A percentile compares a stretch with the other conserved stretches of the same genome.
Evolutionary conservation across 2,329 filamentous ascomycete genomes (phyloP).

Genomic region (Curvularia eragrostidis): DNA sequence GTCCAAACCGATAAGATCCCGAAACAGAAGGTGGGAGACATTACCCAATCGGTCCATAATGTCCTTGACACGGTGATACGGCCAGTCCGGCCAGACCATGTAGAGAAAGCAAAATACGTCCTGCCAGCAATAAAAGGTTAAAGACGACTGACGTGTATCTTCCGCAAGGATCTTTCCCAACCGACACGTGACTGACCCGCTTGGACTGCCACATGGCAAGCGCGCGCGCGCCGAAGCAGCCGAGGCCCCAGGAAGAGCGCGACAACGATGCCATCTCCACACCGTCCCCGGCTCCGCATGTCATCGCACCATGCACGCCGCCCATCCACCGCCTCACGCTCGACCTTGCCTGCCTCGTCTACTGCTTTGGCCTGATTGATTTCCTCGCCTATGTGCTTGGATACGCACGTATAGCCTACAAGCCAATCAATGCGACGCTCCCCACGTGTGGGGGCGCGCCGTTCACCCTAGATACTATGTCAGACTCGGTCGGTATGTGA

Average conservation of each 20-base stretch:
- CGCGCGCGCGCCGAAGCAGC: slow-evolving; percentile 8
- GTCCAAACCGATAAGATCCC: background rate
- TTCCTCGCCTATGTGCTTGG: background rate
- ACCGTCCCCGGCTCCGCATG: slow-evolving; percentile 16
- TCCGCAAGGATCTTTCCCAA: background rate
- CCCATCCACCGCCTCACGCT: slow-evolving; percentile 2
- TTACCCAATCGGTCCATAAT: slow-evolving; percentile 8
- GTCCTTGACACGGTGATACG: background rate
- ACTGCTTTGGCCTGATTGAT: slow-evolving; percentile 9
- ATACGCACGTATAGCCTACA: background rate
- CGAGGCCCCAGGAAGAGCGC: slow-evolving; percentile 16
- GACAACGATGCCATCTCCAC: slow-evolving; percentile 19
- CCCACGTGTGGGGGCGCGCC: slow-evolving; percentile 27
- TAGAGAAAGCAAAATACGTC: background rate
- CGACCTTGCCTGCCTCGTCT: background rate
- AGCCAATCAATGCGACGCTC: slow-evolving; percentile 21
- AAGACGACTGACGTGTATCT: background rate
- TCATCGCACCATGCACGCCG: slow-evolving; percentile 19
- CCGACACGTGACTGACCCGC: background rate
- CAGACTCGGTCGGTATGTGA: slow-evolving; percentile 52
- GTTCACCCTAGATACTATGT: slow-evolving; percentile 43
- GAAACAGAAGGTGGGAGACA: slow-evolving; percentile 2
- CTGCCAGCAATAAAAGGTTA: background rate
- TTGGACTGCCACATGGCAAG: slow-evolving; percentile 19
- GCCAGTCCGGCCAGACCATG: background rate